Conservation (phyloP, 2,329 filamentous ascomycete species). For the Pseudocercospora eumusae region DNA sequence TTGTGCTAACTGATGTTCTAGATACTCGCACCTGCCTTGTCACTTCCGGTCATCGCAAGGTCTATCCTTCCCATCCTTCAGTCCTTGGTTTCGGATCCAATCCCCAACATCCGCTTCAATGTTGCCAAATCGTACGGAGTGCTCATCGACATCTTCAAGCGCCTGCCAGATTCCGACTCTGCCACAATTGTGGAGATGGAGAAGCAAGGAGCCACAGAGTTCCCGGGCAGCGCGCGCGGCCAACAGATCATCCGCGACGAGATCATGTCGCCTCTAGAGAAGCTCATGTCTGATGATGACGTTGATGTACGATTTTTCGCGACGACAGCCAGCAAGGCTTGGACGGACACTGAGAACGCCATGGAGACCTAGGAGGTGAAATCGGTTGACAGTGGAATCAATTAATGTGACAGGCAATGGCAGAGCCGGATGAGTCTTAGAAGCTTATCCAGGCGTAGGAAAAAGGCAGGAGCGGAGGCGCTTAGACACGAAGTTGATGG, state of each 20-base stretch:
- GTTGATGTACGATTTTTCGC: constrained; percentile 98
- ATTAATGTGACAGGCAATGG: constrained; percentile 1
- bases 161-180: constrained; percentile 76
- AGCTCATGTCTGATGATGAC: constrained; percentile 95
- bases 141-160: constrained; percentile 86
- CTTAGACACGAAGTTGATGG: constrained; percentile 7
- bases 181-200: constrained; percentile 77
- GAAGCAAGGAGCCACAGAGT: constrained; percentile 65
- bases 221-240: constrained; percentile 47
- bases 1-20: constrained; percentile 45
- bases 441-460: constrained; percentile 1
- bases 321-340: constrained; percentile 73
- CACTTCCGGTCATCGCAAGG: constrained; percentile 86
- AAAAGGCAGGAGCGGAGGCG: neutral
- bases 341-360: constrained; percentile 37
- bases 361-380: constrained; percentile 40
- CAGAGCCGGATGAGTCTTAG: neutral
- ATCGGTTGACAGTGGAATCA: constrained; percentile 7
- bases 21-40: constrained; percentile 92
- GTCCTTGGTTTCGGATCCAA: constrained; percentile 88
- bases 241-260: constrained; percentile 49
- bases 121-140: constrained; percentile 96
- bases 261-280: constrained; percentile 86
- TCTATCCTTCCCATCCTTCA: constrained; percentile 96
- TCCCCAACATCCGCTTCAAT: constrained; percentile 99